Evolutionary conservation across 768 basidiomycete genomes (phyloP), one percentile per base, ranked within the genome.

Genomic region (Pleurotus tuber-regium): DNA sequence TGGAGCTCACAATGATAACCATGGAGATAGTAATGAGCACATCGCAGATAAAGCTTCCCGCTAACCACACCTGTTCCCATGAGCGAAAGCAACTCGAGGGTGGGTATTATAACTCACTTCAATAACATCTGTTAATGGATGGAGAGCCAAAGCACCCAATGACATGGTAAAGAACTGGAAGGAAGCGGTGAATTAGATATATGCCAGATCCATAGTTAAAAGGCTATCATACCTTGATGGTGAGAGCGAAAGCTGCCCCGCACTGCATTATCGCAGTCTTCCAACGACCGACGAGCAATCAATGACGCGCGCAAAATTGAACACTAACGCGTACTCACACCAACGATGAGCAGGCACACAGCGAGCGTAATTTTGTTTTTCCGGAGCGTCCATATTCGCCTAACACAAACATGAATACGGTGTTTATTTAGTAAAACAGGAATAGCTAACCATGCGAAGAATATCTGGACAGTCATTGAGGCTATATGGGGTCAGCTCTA

Each of bases 191-290:
- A n/a, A n/a, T n/a, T n/a, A n/a, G n/a, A n/a, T n/a, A n/a, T 53
- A 14, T 10, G 14, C 23, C 14, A 31, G 26, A 24, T 33, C 4
- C 18, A 38, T 14, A 38, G 16, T n/a, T n/a, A n/a, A n/a, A n/a
- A n/a, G n/a, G n/a, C n/a, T n/a, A n/a, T 2, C 35, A 18, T 12
- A 53, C 52, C 36, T 48, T 29, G 3, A 53, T 40, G 12, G 44
- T 18, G 7, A 53, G 43, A 26, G 35, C 35, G 9, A 53, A 24
- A 9, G 24, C 43, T 1, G 43, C 52, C 2, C 43, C 21, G 24
- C 16, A 48, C 18, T 48, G 52, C 25, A 38, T 48, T 14, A 48
- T 14, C 6, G 52, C 52, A 16, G 42, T 53, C 52, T 53, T 19
- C 9, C 4, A 11, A 25, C 11, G 23, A 25, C n/a, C n/a, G n/a